phyloP scores from a whole-genome alignment of 495 filamentous ascomycete species.

The Lasiosphaeria miniovina region DNA sequence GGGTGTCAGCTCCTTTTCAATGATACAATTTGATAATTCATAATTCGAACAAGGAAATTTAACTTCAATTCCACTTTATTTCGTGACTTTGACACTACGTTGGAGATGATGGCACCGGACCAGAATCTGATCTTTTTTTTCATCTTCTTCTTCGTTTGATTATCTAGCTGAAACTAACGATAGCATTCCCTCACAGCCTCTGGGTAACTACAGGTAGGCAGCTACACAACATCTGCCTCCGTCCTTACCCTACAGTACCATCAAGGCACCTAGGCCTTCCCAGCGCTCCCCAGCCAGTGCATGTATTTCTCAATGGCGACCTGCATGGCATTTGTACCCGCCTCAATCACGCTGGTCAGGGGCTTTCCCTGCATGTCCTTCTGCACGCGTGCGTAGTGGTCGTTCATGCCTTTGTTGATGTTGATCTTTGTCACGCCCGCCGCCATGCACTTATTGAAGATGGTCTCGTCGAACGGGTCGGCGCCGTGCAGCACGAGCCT shows the following conservation, averaged over 20 bases:
- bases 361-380: conserved; percentile 66
- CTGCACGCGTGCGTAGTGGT: conserved; percentile 62
- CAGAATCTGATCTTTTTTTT: too few species aligned
- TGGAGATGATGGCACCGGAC: too few species aligned
- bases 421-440: conserved; percentile 75
- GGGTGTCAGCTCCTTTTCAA: too few species aligned
- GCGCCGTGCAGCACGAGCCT: conserved; percentile 74
- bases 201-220: too few species aligned
- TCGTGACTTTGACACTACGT: too few species aligned
- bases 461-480: conserved; percentile 68
- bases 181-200: too few species aligned
- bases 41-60: too few species aligned
- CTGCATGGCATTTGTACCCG: conserved; percentile 70
- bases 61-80: too few species aligned
- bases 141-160: too few species aligned
- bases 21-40: too few species aligned
- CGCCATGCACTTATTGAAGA: conserved; percentile 65
- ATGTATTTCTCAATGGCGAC: conserved; percentile 70
- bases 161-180: too few species aligned
- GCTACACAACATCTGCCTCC: too few species aligned
- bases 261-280: conserved; percentile 48
- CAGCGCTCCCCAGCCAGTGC: conserved; percentile 65
- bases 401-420: conserved; percentile 80
- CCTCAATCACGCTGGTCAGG: conserved; percentile 68
- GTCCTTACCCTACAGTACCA: neutral